These are phyloP conservation scores for Dovyalis caffra DNA, from an alignment of 345 rosid genomes.

Conservation along the genomic window DNA sequence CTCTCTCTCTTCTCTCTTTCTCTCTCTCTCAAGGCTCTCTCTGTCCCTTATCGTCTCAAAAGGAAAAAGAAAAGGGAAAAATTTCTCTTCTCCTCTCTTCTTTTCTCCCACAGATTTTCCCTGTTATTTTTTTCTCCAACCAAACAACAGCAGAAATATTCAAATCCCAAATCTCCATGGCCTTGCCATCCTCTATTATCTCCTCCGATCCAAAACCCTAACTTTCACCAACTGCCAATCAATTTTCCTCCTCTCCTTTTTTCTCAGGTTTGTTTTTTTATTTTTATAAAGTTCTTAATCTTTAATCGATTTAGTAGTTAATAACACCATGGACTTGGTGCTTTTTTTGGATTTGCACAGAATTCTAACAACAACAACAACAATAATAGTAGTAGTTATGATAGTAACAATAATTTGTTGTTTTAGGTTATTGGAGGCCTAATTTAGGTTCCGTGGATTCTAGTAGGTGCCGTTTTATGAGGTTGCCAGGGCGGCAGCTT, in stretches of 20 bases:
- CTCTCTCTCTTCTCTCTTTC: background rate
- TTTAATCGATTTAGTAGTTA: background rate
- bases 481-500: slow-evolving; percentile 2
- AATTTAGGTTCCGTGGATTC: slow-evolving; percentile 11
- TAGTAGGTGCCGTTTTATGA: background rate
- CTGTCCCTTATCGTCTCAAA: slow-evolving; percentile 47
- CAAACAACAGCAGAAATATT: slow-evolving; percentile 17
- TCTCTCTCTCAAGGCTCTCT: slow-evolving; percentile 35
- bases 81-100: background rate
- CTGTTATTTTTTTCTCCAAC: slow-evolving; percentile 15
- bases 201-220: slow-evolving; percentile 7
- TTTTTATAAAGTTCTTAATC: background rate
- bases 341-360: background rate
- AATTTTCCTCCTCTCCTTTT: background rate
- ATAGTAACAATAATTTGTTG: background rate
- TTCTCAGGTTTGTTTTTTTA: background rate
- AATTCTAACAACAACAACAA: background rate
- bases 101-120: slow-evolving; percentile 16
- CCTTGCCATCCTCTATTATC: background rate
- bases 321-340: background rate
- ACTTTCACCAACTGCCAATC: background rate
- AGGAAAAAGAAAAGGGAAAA: background rate
- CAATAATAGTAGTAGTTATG: too few species aligned
- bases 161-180: background rate
- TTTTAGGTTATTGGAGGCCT: slow-evolving; percentile 8